These are phyloP conservation scores for Lasiodiplodia sp. DNA, from an alignment of 2,329 filamentous ascomycete genomes.

Conservation along the genomic window DNA sequence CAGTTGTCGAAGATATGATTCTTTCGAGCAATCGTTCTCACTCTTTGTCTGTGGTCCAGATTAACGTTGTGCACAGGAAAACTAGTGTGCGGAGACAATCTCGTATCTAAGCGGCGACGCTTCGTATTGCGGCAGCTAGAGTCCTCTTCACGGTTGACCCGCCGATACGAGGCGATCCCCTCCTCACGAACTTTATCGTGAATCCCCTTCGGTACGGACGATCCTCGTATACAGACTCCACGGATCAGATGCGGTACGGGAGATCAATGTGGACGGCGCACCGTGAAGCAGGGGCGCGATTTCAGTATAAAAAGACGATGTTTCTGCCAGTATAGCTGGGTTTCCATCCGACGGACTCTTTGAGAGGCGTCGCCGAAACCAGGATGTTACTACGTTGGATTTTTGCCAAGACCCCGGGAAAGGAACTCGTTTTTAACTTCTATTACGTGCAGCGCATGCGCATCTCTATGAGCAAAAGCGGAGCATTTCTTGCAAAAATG, in stretches of 20 bases:
- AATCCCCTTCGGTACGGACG: constrained; percentile 19
- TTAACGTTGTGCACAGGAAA: constrained; percentile 11
- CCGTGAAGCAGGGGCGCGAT: constrained; percentile 4
- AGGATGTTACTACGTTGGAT: background rate
- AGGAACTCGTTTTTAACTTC: background rate
- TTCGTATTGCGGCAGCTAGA: constrained; percentile 24
- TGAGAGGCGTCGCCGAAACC: background rate
- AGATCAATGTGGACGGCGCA: constrained; percentile 7
- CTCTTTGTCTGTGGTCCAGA: background rate
- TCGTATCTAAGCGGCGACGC: constrained; percentile 17
- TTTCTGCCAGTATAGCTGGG: too few species aligned
- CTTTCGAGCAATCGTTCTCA: background rate
- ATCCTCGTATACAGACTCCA: constrained; percentile 24
- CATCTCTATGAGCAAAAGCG: background rate
- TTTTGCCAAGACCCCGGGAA: background rate
- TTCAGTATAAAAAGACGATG: background rate
- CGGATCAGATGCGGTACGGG: background rate
- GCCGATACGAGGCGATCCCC: constrained; percentile 20
- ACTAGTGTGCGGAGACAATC: background rate
- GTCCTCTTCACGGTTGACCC: constrained; percentile 2
- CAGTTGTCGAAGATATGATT: background rate
- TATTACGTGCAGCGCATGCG: background rate
- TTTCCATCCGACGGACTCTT: background rate
- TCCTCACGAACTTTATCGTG: constrained; percentile 20
- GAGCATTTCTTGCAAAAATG: background rate